Evolutionary conservation across 2,329 filamentous ascomycete species (phyloP).

Genomic region (Fusarium zealandicum): DNA sequence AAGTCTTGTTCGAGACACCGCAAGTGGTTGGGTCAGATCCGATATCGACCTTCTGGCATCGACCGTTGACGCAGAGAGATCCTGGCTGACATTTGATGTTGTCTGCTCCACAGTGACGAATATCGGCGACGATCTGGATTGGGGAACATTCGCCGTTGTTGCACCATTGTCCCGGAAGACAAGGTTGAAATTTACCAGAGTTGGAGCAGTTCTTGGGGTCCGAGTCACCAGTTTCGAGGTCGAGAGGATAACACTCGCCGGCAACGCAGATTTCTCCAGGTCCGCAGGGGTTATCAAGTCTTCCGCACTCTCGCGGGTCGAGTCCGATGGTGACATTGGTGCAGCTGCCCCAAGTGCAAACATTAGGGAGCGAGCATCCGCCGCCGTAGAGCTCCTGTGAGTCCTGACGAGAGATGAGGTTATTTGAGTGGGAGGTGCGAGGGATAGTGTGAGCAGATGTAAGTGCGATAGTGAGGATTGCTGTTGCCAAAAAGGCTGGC

Average conservation of each 20-base stretch:
- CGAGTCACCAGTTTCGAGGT: conserved; percentile 3
- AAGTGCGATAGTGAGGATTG: conserved; percentile 1
- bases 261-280: conserved; percentile 30
- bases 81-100: conserved; percentile 12
- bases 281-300: conserved; percentile 16
- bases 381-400: conserved; percentile 18
- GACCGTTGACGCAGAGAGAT: conserved; percentile 25
- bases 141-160: conserved; percentile 17
- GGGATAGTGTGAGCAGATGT: neutral
- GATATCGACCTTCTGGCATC: conserved; percentile 24
- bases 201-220: conserved; percentile 1
- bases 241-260: conserved; percentile 19
- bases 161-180: conserved; percentile 29
- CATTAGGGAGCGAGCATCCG: conserved; percentile 23
- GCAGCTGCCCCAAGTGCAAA: conserved; percentile 29
- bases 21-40: conserved; percentile 26
- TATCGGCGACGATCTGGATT: conserved; percentile 22
- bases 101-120: conserved; percentile 13
- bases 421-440: neutral
- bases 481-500: conserved; percentile 8
- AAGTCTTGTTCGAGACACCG: conserved; percentile 13
- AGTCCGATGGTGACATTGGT: conserved; percentile 29
- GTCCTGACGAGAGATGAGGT: conserved; percentile 2
- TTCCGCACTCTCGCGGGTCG: conserved; percentile 21
- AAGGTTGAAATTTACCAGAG: conserved; percentile 3